Conservation (phyloP, 169 alveolate species). For the Cystoisospora suis region DNA sequence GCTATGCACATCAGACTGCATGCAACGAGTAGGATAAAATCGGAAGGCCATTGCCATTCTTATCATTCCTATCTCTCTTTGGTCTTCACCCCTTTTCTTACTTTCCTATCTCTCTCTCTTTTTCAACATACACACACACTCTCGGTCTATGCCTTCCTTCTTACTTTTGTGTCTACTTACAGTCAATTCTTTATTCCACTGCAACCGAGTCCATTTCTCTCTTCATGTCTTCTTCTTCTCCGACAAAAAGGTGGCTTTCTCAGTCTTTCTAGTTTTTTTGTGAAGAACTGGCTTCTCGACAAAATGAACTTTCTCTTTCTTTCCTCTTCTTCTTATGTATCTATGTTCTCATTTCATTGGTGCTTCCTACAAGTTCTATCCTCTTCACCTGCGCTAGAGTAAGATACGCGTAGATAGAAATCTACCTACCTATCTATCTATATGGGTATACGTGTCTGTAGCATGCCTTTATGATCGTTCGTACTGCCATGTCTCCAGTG, state of each 20-base stretch:
- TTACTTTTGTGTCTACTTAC: not conserved
- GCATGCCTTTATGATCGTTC: no score
- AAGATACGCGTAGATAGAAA: no score
- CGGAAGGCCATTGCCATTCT: not conserved
- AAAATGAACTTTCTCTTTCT: no score
- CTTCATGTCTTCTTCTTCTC: not conserved
- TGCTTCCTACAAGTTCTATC: no score
- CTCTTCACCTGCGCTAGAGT: no score
- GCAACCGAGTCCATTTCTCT: not conserved
- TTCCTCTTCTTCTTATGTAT: no score
- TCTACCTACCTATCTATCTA: no score
- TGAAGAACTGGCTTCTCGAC: no score
- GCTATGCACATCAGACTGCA: conserved; percentile 23
- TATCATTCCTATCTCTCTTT: not conserved
- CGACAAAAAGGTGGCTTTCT: not conserved
- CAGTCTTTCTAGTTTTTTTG: not conserved
- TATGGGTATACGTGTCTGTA: no score
- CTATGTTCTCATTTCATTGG: no score
- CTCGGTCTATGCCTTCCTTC: not conserved
- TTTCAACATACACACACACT: not conserved
- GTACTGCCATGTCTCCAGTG: no score
- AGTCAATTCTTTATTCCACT: not conserved
- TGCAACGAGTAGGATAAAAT: not conserved
- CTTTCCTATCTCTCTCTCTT: not conserved
- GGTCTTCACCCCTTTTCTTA: not conserved